Evolutionary conservation across 805 yeast species (phyloP), one percentile per base, ranked within the genome.

Genomic region (Spathaspora girioi): DNA sequence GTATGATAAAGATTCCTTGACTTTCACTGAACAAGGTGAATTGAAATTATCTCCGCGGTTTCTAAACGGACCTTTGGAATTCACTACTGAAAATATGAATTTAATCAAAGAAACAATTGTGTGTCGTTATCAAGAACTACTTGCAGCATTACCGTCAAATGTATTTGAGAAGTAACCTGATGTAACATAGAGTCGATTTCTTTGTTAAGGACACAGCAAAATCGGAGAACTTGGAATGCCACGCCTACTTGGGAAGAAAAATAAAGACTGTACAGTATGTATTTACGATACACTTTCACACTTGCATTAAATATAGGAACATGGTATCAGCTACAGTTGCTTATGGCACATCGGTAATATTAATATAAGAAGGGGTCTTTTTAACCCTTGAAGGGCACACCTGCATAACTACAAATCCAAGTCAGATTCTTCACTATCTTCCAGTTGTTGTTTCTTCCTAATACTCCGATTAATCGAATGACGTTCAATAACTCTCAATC

Each of bases 401-500:
- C n/a, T n/a, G n/a, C n/a, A 23, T 23, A 23, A 23, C 26, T 23
- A 23, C 26, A 23, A 23, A 17, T 51, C 54, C 35, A 51, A 45
- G 41, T 51, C 54, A 10, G 52, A 51, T 15, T 49, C 49, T n/a
- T 53, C 50, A 41, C 31, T 41, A 18, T 42, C 49, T 2, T 2
- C 2, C 15, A 32, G 38, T 11, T 40, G 27, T 9, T 31, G 15
- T 6, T 47, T 38, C 12, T 20, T 31, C 20, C 26, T 11, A 17
- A 32, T 44, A 17, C 38, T 29, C 26, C 48, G 26, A 20, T 50
- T 61, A 17, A 56, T 55, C 10, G 61, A 50, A 40, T 49, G 55
- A 43, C 67, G 57, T 23, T 56, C 52, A 18, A 65, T 55, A 4
- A 64, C 45, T 1, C 56, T 55, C 19, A 54, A 46, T 31, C 54